Conservation (phyloP, 2,329 filamentous ascomycete species). For the Arachnopeziza araneosa region DNA sequence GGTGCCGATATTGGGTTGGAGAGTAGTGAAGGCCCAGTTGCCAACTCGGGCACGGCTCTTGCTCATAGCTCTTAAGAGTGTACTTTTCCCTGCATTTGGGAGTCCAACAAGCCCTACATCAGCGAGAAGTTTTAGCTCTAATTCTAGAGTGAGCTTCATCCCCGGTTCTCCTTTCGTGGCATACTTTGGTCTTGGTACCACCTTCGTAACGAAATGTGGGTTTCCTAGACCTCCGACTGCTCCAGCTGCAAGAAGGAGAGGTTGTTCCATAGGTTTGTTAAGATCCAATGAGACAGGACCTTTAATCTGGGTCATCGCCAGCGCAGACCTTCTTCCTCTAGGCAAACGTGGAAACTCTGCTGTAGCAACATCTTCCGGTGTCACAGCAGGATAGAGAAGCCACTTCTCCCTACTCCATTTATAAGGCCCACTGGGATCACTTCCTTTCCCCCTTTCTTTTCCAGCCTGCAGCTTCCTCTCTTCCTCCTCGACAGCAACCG, state of each 20-base stretch:
- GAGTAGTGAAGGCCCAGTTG: constrained; percentile 93
- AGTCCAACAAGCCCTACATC: constrained; percentile 93
- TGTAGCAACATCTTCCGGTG: constrained; percentile 61
- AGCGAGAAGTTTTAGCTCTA: constrained; percentile 91
- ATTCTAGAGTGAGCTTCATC: constrained; percentile 70
- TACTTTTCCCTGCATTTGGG: constrained; percentile 95
- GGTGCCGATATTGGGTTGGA: constrained; percentile 92
- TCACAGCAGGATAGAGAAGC: constrained; percentile 77
- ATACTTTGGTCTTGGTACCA: constrained; percentile 73
- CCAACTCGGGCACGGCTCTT: constrained; percentile 86
- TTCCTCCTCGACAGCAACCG: constrained; percentile 61
- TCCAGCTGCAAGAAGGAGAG: constrained; percentile 80
- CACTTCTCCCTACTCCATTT: constrained; percentile 62
- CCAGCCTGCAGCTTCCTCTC: constrained; percentile 34
- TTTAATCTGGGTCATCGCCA: constrained; percentile 56
- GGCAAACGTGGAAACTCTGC: constrained; percentile 53
- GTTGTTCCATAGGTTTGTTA: constrained; percentile 70
- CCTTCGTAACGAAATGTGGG: constrained; percentile 79
- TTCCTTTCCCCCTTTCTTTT: constrained; percentile 25
- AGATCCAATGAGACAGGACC: constrained; percentile 70
- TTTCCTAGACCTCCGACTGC: constrained; percentile 89
- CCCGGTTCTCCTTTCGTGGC: constrained; percentile 81
- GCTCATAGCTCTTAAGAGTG: constrained; percentile 78
- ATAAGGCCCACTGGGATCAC: constrained; percentile 29
- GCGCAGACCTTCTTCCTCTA: constrained; percentile 47